Evolutionary conservation across 768 basidiomycete genomes (phyloP).

Genomic region (Punctularia strigosozonata): DNA sequence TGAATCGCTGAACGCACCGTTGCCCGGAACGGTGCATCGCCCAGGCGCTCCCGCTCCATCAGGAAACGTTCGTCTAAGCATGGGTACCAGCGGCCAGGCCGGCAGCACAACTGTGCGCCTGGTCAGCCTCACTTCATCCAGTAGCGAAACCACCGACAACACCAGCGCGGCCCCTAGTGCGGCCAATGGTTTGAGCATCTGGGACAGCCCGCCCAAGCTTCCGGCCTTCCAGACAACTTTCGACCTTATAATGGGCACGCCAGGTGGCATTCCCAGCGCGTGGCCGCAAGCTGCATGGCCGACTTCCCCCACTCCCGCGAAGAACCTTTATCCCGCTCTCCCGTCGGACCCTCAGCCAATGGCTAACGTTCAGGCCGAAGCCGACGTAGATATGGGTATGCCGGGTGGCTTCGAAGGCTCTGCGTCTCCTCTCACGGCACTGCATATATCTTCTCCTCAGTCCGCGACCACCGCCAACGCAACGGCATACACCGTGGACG

Average conservation of each 20-base stretch:
- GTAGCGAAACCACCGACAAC: constrained; percentile 3
- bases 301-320: constrained; percentile 20
- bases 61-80: constrained; percentile 43
- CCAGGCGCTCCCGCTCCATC: constrained; percentile 50
- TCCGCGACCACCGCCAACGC: constrained; percentile 4
- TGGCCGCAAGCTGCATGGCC: constrained; percentile 23
- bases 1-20: constrained; percentile 24
- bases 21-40: constrained; percentile 48
- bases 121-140: constrained; percentile 17
- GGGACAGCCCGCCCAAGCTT: constrained; percentile 57
- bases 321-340: constrained; percentile 27
- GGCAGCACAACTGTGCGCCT: constrained; percentile 33
- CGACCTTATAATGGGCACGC: constrained; percentile 53
- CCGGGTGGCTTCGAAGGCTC: constrained; percentile 17
- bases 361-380: constrained; percentile 12
- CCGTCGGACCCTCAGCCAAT: constrained; percentile 16
- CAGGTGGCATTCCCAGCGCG: constrained; percentile 19
- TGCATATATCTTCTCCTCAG: constrained; percentile 8
- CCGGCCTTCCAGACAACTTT: constrained; percentile 57
- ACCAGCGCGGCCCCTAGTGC: no score
- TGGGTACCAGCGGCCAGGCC: constrained; percentile 22
- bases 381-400: constrained; percentile 19
- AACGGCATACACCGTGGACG: constrained; percentile 8
- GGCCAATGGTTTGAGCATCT: no score
- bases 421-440: background rate